Percentiles rank a stretch among this genome's conserved stretches.
Evolutionary conservation across 768 basidiomycete genomes (phyloP).

Genomic region (Stropharia rugosoannulata): DNA sequence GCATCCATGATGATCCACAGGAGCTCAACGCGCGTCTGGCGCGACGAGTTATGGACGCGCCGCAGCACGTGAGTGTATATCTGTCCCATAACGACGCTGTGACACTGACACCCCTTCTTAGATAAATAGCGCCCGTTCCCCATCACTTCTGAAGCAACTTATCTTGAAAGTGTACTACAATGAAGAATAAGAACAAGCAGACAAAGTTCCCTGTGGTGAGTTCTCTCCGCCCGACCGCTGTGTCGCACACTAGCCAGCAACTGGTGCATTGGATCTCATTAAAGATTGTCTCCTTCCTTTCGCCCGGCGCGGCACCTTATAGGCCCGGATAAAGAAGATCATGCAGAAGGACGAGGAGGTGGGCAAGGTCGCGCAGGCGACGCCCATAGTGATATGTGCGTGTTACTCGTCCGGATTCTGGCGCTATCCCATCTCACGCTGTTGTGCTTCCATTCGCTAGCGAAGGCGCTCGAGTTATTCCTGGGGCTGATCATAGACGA

Average conservation of each 20-base stretch:
- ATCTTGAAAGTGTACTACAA: constrained; percentile 21
- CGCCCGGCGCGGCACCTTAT: not conserved
- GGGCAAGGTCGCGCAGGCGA: constrained; percentile 95
- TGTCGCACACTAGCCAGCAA: not conserved
- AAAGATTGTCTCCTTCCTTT: not conserved
- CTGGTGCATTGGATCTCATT: not conserved
- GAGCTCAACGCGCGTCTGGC: too few species aligned
- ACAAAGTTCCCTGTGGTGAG: constrained; percentile 91
- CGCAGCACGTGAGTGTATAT: too few species aligned
- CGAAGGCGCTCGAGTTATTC: constrained; percentile 93
- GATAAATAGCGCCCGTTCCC: not conserved
- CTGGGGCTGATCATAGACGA: constrained; percentile 82
- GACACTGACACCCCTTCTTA: too few species aligned
- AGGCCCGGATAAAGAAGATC: constrained; percentile 99
- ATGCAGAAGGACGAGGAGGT: constrained; percentile 99
- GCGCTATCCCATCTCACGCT: not conserved
- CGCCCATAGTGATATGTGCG: constrained; percentile 95
- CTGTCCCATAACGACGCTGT: too few species aligned
- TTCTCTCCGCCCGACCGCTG: constrained; percentile 5
- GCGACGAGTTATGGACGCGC: too few species aligned
- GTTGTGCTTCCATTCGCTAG: constrained; percentile 37
- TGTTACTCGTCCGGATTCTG: constrained; percentile 12
- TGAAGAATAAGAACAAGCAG: constrained; percentile 91
- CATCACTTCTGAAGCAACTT: not conserved
- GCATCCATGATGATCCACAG: too few species aligned